A percentile compares a stretch with the other conserved stretches of the same genome.
Conservation (phyloP, 2,329 filamentous ascomycete genomes). For the Dactylellina sp. region DNA sequence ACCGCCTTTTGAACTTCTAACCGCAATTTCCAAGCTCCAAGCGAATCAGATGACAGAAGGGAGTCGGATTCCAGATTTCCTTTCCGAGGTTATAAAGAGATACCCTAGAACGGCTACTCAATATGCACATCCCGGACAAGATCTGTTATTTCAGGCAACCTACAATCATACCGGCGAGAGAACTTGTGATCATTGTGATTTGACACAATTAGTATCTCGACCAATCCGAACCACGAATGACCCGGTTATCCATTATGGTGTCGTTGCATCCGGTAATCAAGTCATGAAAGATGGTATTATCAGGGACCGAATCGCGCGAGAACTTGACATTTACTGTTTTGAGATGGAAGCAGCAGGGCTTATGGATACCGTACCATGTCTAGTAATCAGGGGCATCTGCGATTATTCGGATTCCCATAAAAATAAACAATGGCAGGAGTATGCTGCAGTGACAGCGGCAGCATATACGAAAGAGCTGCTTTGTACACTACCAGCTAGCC, state of each 20-base stretch:
- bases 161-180: slow-evolving; percentile 20
- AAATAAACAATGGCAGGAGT: slow-evolving; percentile 24
- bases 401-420: slow-evolving; percentile 36
- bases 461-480: slow-evolving; percentile 35
- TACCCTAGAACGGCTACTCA: background rate
- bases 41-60: background rate
- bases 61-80: background rate
- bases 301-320: slow-evolving; percentile 12
- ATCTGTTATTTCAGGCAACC: slow-evolving; percentile 18
- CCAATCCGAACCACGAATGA: background rate
- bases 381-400: slow-evolving; percentile 23
- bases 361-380: slow-evolving; percentile 22
- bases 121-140: slow-evolving; percentile 32
- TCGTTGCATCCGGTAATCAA: slow-evolving; percentile 25
- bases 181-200: slow-evolving; percentile 16
- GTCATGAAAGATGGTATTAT: slow-evolving; percentile 27
- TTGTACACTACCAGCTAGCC: background rate
- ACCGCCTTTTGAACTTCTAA: slow-evolving; percentile 19
- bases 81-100: background rate
- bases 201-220: background rate
- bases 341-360: slow-evolving; percentile 41
- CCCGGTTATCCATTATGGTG: slow-evolving; percentile 17
- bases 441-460: slow-evolving; percentile 27
- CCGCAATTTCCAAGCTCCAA: slow-evolving; percentile 13
- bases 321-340: slow-evolving; percentile 25